Base-by-base conservation (phyloP, 192 early-diverging fungal genomes). In the Coemansia biformis region DNA sequence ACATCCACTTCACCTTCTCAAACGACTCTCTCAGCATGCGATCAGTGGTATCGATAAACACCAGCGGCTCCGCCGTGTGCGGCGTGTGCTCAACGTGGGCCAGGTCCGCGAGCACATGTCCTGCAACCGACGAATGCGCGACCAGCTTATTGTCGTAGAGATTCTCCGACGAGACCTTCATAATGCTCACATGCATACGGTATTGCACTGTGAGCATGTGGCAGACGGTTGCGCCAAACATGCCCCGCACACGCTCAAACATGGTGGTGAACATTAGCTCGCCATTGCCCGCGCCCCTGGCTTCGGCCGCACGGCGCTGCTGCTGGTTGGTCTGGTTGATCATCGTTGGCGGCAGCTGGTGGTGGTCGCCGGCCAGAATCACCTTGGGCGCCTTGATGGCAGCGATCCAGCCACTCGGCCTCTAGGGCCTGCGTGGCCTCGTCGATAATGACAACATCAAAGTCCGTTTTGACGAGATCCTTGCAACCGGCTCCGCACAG, bases 321-420 rank as follows among this genome's bases (percentile, higher is more conserved):
- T 26, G 24, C 24, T 26, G 24, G 24, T 26, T 26, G 24, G 24
- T 6, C 24, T 23, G 22, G 14, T 18, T 38, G 21, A 29, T 51
- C 46, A 92, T 76, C 1, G 91, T 96, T 8, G 93, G 93, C 23
- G 89, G 88, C 40, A 93, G 58, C 56, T 93, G 91, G 40, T 86
- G 70, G 67, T 89, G 88, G 59, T 93, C 92, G 8, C 93, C 93
- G 6, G 93, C 93, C n/a, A 96, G 59, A 19, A 96, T 79, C 5
- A 86, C 75, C 38, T 78, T 79, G 22, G 82, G 78, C 5, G 80
- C 86, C 53, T 83, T 85, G 24, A 82, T 48, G 10, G 90, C 77
- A 4, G 93, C 88, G 43, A 93, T 86, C 90, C 91, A 96, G 54
- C n/a, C 86, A 87, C 70, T 96, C 93, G 22, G 72, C 79, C 59